Conservation (phyloP, 164 flowering plant species). For the Hamamelis virginiana region DNA sequence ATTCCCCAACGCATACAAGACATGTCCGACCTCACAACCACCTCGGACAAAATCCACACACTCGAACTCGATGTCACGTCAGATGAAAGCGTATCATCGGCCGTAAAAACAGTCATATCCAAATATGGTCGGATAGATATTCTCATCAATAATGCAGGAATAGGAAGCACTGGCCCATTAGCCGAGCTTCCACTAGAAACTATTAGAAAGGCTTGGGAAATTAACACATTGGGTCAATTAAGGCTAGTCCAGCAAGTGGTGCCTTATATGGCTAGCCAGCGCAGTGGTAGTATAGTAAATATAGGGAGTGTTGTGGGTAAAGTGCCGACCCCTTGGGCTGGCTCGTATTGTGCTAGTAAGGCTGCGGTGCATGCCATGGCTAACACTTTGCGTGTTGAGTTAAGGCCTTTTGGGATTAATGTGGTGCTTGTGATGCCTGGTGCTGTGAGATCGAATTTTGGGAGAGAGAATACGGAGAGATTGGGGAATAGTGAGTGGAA, state of each 20-base stretch:
- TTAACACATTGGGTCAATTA: conserved; percentile 63
- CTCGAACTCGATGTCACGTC: conserved; percentile 64
- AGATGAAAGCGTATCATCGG: conserved; percentile 49
- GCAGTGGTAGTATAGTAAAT: conserved; percentile 54
- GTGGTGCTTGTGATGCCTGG: conserved; percentile 65
- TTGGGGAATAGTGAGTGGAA: conserved; percentile 49
- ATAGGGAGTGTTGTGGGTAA: conserved; percentile 57
- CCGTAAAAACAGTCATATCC: conserved; percentile 30
- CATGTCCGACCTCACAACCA: conserved; percentile 32
- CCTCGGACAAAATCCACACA: conserved; percentile 29
- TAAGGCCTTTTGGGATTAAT: conserved; percentile 54
- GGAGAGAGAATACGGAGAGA: conserved; percentile 32
- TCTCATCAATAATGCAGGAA: conserved; percentile 65
- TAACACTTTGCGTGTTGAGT: conserved; percentile 45
- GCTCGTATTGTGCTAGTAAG: conserved; percentile 62
- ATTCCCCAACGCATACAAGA: conserved; percentile 31
- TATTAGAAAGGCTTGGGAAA: conserved; percentile 50
- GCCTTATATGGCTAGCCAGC: conserved; percentile 53
- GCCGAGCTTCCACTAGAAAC: conserved; percentile 57
- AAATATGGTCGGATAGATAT: conserved; percentile 55
- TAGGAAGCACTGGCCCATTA: conserved; percentile 58
- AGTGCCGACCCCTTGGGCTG: conserved; percentile 73
- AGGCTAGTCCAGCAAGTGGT: conserved; percentile 64
- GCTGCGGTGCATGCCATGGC: conserved; percentile 67
- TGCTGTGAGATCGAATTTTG: conserved; percentile 53